phyloP scores from a whole-genome alignment of 306 rosid species.

The Dalbergia cochinchinensis region DNA sequence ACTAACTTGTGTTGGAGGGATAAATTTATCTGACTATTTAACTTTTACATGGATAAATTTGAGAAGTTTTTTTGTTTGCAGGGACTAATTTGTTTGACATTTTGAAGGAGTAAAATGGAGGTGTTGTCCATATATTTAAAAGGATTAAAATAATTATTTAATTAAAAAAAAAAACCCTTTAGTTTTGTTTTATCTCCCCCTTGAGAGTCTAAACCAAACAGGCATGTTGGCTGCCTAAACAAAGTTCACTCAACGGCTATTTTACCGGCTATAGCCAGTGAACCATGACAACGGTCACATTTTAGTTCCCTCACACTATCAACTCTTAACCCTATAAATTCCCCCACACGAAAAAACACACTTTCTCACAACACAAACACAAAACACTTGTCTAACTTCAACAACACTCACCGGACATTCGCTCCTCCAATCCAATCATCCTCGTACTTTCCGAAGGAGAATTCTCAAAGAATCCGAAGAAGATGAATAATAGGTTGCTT shows the following conservation, averaged over 20 bases:
- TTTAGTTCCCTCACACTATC: slow-evolving; percentile 1
- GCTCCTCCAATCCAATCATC: not conserved
- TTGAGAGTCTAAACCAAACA: not conserved
- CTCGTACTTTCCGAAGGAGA: slow-evolving; percentile 11
- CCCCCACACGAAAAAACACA: not conserved
- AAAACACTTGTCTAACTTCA: not conserved
- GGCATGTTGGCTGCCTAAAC: not conserved
- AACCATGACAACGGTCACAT: slow-evolving; percentile 70
- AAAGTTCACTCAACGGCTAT: slow-evolving; percentile 64
- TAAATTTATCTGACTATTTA: too few relatives aligned
- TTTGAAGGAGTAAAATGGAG: too few relatives aligned
- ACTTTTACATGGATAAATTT: too few relatives aligned
- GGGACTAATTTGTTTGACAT: too few relatives aligned
- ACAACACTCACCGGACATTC: not conserved
- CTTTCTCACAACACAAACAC: not conserved
- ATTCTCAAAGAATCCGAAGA: slow-evolving; percentile 36
- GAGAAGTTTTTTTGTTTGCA: too few relatives aligned
- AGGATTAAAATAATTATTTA: too few relatives aligned
- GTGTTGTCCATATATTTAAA: too few relatives aligned
- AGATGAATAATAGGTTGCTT: slow-evolving; percentile 44
- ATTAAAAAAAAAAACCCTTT: not conserved
- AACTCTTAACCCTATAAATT: slow-evolving; percentile 39
- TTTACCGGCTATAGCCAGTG: slow-evolving; percentile 58
- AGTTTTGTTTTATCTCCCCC: not conserved
- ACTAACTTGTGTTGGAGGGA: too few relatives aligned